Base-by-base conservation (phyloP, 768 basidiomycete genomes). In the Tulasnella sp. region DNA sequence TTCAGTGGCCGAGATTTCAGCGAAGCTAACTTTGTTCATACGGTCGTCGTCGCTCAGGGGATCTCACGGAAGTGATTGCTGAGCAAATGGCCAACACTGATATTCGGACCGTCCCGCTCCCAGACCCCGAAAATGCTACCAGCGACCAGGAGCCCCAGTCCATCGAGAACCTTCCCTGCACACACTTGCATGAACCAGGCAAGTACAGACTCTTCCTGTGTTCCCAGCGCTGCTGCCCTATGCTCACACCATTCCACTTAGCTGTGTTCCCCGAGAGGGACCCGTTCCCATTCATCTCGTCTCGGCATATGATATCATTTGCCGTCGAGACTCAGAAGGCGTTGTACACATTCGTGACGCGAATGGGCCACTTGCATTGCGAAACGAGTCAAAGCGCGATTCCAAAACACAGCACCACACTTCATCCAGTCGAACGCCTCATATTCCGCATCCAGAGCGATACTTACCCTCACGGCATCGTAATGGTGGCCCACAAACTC, bases 231-330 rank as follows among this genome's bases (percentile, higher is more conserved):
- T 37, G 28, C 5, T 28, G 64, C 5, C 34, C 8, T 3, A 34
- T 18, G 18, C 64, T 34, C 7, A 1, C 31, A 34, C 34, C 28
- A 34, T 14, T 69, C 37, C 31, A 14, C 16, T 34, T 20, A 69
- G 64, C 64, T 11, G 34, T 37, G 31, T 69, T 69, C 64, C 64
- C 64, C 14, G 64, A 69, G 64, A 69, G 64, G 37, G 64, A 69
- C 64, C 64, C 64, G 34, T 69, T 69, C 64, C 64, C 64, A 69
- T 69, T 69, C 64, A 37, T 69, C 64, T 69, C 64, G 28, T 69
- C 64, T 69, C 64, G 64, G 14, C 64, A 69, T 20, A 18, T 69
- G n/a, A 28, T 69, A 69, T 69, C 64, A 18, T 69, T 69, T 69
- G 64, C 64, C 5, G 64, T 69, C 64, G 31, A 69, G 34, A 37